phyloP scores from a whole-genome alignment of 1,284 basidiomycete species.

The Tetrapyrgos nigripes region DNA sequence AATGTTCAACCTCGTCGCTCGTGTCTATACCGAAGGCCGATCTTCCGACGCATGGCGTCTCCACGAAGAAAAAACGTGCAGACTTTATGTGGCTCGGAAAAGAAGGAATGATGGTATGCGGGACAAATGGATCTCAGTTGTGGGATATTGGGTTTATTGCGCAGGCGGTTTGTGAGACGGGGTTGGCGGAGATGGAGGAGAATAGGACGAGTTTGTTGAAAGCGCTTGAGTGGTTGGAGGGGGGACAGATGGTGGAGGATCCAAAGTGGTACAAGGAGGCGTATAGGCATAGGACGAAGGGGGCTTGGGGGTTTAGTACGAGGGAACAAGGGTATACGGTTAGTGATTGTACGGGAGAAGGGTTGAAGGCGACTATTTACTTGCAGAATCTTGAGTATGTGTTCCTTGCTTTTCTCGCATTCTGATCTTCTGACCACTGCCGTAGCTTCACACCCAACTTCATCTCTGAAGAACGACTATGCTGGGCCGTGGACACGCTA shows the following conservation, averaged over 20 bases:
- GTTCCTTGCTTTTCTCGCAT: background rate
- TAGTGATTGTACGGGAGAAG: conserved; percentile 96
- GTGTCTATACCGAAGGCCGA: conserved; percentile 74
- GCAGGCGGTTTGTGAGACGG: conserved; percentile 93
- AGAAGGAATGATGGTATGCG: conserved; percentile 95
- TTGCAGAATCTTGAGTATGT: conserved; percentile 88
- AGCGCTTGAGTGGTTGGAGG: conserved; percentile 90
- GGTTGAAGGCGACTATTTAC: conserved; percentile 90
- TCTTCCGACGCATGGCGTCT: conserved; percentile 76
- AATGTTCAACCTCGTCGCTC: conserved; percentile 88
- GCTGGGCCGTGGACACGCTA: conserved; percentile 88
- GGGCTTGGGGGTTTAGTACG: conserved; percentile 94
- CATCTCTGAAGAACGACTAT: conserved; percentile 80
- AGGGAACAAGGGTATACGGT: conserved; percentile 96
- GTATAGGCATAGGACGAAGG: conserved; percentile 91
- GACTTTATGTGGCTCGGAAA: conserved; percentile 95
- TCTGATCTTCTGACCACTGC: background rate
- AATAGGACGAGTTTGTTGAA: conserved; percentile 72
- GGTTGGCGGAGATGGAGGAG: conserved; percentile 78
- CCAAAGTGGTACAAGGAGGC: conserved; percentile 75
- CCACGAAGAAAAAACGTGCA: conserved; percentile 76
- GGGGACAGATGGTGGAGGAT: conserved; percentile 87
- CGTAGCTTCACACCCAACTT: conserved; percentile 75
- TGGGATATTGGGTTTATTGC: conserved; percentile 96
- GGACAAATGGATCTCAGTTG: conserved; percentile 95